A percentile compares a stretch with the other conserved stretches of the same genome.
Conservation (phyloP, 2,329 filamentous ascomycete genomes). For the Trichothecium sympodiale region DNA sequence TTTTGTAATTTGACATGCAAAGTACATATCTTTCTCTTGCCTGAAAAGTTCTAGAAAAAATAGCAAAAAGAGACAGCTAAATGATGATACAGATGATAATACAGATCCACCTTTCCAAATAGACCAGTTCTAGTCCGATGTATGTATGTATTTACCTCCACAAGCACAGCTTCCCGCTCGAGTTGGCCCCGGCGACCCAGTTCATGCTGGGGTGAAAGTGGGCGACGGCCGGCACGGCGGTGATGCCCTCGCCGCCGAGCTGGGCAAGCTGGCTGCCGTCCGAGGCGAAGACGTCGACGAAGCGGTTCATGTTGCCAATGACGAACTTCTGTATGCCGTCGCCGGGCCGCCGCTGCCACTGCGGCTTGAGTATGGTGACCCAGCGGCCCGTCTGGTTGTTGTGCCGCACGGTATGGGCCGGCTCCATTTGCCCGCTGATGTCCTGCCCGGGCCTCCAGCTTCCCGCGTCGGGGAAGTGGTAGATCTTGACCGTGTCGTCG, state of each 20-base stretch:
- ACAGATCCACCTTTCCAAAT: no score
- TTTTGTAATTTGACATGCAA: no score
- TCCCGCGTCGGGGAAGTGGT: constrained; percentile 57
- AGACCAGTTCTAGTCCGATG: no score
- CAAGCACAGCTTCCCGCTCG: constrained; percentile 82
- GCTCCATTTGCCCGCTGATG: constrained; percentile 54
- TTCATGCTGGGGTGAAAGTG: constrained; percentile 80
- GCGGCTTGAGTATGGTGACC: constrained; percentile 73
- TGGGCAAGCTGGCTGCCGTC: constrained; percentile 83
- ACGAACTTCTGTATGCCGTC: constrained; percentile 79
- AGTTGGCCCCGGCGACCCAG: constrained; percentile 88
- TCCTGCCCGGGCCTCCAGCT: constrained; percentile 48
- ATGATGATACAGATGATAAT: no score
- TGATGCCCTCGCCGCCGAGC: constrained; percentile 78
- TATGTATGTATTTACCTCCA: constrained; percentile 83
- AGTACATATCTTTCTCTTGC: no score
- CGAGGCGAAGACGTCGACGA: constrained; percentile 79
- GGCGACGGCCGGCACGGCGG: constrained; percentile 85
- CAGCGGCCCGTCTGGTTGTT: constrained; percentile 95
- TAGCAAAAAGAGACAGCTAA: no score
- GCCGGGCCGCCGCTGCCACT: constrained; percentile 75
- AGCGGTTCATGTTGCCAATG: constrained; percentile 96
- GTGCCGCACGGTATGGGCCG: constrained; percentile 59
- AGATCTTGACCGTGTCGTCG: constrained; percentile 90
- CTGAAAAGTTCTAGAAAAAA: no score